Base-by-base conservation (phyloP, 331 rosid species). In the Stylosanthes scabra region DNA sequence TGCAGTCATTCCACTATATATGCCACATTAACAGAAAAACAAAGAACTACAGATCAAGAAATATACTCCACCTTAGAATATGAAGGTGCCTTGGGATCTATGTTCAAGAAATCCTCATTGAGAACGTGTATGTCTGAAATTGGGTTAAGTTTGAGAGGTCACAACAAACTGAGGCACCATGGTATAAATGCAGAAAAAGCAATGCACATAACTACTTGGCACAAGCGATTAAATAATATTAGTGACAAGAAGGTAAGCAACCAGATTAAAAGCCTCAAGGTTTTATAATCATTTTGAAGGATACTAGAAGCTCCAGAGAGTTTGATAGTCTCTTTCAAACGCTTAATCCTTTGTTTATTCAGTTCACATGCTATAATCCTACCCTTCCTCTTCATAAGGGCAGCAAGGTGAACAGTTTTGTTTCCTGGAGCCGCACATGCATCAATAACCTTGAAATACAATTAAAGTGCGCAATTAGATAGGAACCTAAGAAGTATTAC, bases 381-480 rank as follows among this genome's bases (percentile, higher is more conserved):
- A 65, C 97, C 97, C 80, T 85, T 86, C 66, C 87, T 88, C 74
- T 74, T 83, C 96, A 94, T 84, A 62, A 90, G 93, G 75, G 99
- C 94, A 31, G 97, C 97, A 64, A 91, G 89, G 84, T 91, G 99
- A 61, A 90, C 91, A 20, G 99, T 91, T 84, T 91, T 94, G 87
- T 94, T 94, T 75, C 99, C 97, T 8, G 97, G 99, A 29, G 99
- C 84, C 27, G 97, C 88, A 77, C 97, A 90, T 64, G 97, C 97
- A 85, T 91, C 97, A 68, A 94, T 86, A 82, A 94, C 96, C 99
- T 94, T 73, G 86, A 86, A 72, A 72, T 66, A 84, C 74, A 79
- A 63, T 71, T 28, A n/a, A 73, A 72, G 70, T 11, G 66, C 52
- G 49, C 72, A 51, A 61, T 16, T 62, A 27, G 59, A 31, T 50